Base-by-base conservation (phyloP, 441 rosid genomes). In the Pelargonium cotyledonis region DNA sequence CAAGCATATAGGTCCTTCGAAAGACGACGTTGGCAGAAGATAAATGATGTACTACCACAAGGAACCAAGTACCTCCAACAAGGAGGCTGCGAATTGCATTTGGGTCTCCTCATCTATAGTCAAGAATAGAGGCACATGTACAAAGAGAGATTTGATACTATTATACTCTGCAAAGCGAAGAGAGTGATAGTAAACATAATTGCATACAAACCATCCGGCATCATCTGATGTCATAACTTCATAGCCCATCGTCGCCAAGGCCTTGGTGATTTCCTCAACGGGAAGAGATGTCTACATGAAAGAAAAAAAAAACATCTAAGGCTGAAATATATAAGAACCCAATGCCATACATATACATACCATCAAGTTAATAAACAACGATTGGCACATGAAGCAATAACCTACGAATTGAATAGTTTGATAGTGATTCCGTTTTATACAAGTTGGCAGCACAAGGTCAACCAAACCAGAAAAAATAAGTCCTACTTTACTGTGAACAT, bases 141-240 rank as follows among this genome's bases (percentile, higher is more conserved):
- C 97, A 72, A 94, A 94, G 63, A 94, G 88, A 15, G 99, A 86
- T 72, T 79, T 84, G 69, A 68, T 82, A 70, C 85, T 89, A 18
- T 84, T 94, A 85, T 85, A 83, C 70, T 89, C 95, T n/a, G 94
- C 99, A 75, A 91, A 89, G 65, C 89, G 79, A 65, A 94, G 94
- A 44, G 99, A 94, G 62, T 94, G 97, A 66, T 94, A 94, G 80
- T 94, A 94, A 18, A 91, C 92, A 21, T 91, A 94, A 79, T 94
- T 94, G 90, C 99, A 94, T 23, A 94, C 97, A 70, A 94, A 94
- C 62, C 97, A 87, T 23, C 98, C 99, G 0, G 99, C 99, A 78
- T 94, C 99, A 70, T 85, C 85, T 0, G 99, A 94, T 41, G 84
- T 70, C 82, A 79, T 86, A 78, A 91, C 95, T 5, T 94, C 94